A percentile compares a stretch with the other conserved stretches of the same genome.
Conservation (phyloP, 192 early-diverging fungal genomes). For the Chytriomyces sp. region DNA sequence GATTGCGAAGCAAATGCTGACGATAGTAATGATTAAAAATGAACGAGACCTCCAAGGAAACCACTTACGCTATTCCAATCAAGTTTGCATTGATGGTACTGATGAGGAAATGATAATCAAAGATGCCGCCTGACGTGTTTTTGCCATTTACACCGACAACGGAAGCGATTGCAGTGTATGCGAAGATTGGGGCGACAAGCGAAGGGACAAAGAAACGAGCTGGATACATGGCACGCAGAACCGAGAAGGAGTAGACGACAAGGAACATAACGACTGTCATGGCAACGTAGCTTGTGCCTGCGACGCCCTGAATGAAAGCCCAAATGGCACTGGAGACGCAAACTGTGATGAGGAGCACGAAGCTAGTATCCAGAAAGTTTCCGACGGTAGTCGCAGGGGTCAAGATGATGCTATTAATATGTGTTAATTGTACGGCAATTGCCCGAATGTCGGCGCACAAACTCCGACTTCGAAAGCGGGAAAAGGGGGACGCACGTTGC, state of each 20-base stretch:
- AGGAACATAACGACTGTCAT: constrained; percentile 17
- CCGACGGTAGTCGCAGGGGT: constrained; percentile 19
- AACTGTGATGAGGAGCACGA: constrained; percentile 1
- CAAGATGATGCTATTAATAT: too few relatives aligned
- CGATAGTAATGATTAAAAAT: background rate
- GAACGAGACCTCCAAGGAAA: background rate
- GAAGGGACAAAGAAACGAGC: constrained; percentile 17
- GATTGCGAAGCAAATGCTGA: constrained; percentile 9
- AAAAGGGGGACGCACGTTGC: background rate
- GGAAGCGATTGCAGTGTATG: background rate
- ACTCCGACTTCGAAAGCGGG: constrained; percentile 1
- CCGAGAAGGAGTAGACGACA: constrained; percentile 12
- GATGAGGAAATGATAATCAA: background rate
- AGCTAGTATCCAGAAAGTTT: constrained; percentile 22
- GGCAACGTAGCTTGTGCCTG: background rate
- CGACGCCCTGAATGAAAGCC: constrained; percentile 21
- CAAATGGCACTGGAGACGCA: constrained; percentile 1
- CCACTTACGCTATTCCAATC: constrained; percentile 2
- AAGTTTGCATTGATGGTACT: constrained; percentile 6
- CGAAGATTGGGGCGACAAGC: constrained; percentile 2
- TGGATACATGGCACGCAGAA: constrained; percentile 13
- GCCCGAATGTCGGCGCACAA: background rate
- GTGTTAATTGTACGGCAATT: background rate
- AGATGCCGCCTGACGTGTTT: background rate
- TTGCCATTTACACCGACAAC: background rate